Evolutionary conservation across 176 grass and related monocot species (phyloP).

Genomic region (Saccharum officinarum): DNA sequence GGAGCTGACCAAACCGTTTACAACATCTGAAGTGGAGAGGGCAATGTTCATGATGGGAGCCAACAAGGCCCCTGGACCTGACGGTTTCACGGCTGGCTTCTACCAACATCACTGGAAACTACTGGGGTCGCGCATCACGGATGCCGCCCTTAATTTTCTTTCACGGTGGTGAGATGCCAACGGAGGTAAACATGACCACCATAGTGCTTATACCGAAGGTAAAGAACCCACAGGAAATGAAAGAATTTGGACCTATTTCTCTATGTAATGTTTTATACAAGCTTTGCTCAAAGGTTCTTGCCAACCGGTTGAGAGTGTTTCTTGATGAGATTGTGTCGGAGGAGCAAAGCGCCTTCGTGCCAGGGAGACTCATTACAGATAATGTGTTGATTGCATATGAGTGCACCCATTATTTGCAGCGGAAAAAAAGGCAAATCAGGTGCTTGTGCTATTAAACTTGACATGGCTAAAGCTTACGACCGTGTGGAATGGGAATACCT

Average conservation of each 20-base stretch:
- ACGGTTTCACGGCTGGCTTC: background rate
- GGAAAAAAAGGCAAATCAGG: too few species aligned
- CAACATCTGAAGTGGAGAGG: rapidly evolving
- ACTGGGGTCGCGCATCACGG: too few species aligned
- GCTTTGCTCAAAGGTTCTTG: background rate
- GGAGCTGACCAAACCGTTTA: background rate
- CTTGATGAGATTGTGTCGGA: background rate
- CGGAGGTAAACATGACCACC: background rate
- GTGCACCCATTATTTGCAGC: too few species aligned
- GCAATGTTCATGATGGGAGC: background rate
- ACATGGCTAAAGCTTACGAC: too few species aligned
- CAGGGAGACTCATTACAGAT: background rate
- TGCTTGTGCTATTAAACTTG: too few species aligned
- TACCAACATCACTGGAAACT: too few species aligned
- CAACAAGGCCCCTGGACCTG: background rate
- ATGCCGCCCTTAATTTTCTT: too few species aligned
- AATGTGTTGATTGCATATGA: background rate
- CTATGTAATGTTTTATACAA: background rate
- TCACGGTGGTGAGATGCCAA: too few species aligned
- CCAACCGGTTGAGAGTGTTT: background rate
- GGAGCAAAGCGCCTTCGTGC: background rate
- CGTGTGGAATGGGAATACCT: too few species aligned
- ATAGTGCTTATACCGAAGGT: background rate
- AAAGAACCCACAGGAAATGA: background rate
- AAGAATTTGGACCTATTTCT: background rate